Percentiles rank a stretch among this genome's conserved stretches.
Evolutionary conservation across 306 rosid genomes (phyloP).

Genomic region (Cucurbita moschata): DNA sequence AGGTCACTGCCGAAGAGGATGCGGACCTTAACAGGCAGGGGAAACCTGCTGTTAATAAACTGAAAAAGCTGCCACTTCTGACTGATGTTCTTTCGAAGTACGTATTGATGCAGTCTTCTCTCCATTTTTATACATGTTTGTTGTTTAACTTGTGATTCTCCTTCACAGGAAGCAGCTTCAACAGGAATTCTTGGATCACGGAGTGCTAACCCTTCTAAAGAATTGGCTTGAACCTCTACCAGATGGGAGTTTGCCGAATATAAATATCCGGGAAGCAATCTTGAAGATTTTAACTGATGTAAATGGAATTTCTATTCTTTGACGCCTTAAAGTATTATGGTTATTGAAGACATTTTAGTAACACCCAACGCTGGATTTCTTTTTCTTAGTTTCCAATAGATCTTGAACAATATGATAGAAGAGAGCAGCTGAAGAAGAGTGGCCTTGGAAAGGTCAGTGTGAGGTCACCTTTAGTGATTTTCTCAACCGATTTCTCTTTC

Average conservation of each 20-base stretch:
- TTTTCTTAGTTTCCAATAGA: constrained; percentile 67
- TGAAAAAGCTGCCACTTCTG: constrained; percentile 74
- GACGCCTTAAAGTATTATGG: neutral
- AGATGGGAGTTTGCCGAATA: constrained; percentile 89
- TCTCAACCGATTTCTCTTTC: neutral
- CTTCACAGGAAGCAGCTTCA: constrained; percentile 77
- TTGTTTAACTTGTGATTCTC: neutral
- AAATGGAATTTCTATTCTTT: constrained; percentile 11
- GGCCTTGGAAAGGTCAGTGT: constrained; percentile 83
- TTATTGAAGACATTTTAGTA: constrained; percentile 1
- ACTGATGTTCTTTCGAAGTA: constrained; percentile 89
- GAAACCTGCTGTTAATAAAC: constrained; percentile 83
- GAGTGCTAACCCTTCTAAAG: constrained; percentile 67
- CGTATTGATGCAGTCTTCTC: neutral
- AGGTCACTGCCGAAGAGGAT: constrained; percentile 93
- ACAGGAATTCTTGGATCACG: constrained; percentile 80
- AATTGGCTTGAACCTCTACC: constrained; percentile 98
- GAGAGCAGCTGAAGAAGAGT: constrained; percentile 87
- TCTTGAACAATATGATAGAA: constrained; percentile 83
- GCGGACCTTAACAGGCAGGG: constrained; percentile 73
- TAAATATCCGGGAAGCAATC: constrained; percentile 71
- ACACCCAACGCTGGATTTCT: constrained; percentile 15
- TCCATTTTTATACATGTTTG: neutral
- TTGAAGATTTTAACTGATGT: constrained; percentile 82
- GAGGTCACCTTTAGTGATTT: neutral